Conservation (phyloP, 495 filamentous ascomycete genomes). For the Aspergillus saccharolyticus region DNA sequence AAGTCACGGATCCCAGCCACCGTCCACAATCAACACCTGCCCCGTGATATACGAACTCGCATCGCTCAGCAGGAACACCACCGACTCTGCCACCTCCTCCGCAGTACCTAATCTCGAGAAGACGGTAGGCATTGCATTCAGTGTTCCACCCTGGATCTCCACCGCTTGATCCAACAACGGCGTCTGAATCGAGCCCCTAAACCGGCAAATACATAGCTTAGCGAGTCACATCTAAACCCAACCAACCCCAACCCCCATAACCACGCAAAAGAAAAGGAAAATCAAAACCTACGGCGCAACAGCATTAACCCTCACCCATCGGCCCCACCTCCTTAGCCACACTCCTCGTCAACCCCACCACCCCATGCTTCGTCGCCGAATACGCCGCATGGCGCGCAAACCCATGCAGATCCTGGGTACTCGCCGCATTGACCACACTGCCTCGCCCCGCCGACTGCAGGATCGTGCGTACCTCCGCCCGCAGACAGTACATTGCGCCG, state of each 20-base stretch:
- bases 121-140: constrained; percentile 30
- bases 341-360: constrained; percentile 53
- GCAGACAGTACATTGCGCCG: constrained; percentile 53
- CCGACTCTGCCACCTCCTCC: constrained; percentile 48
- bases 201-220: constrained; percentile 5
- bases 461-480: constrained; percentile 48
- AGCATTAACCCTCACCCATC: constrained; percentile 54
- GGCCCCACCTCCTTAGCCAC: constrained; percentile 56
- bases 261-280: background rate
- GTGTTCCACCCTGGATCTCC: constrained; percentile 28
- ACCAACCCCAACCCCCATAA: background rate
- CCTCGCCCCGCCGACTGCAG: constrained; percentile 30
- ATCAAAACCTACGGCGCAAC: constrained; percentile 44
- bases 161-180: constrained; percentile 38
- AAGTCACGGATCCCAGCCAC: constrained; percentile 30
- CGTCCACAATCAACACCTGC: constrained; percentile 39
- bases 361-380: constrained; percentile 53
- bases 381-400: constrained; percentile 46
- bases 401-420: constrained; percentile 50
- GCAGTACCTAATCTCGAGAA: constrained; percentile 41
- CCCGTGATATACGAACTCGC: constrained; percentile 53
- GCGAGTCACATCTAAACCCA: background rate
- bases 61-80: constrained; percentile 53
- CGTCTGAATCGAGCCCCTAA: constrained; percentile 51
- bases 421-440: constrained; percentile 58